Evolutionary conservation across 352 stramenopile genomes (phyloP).

Genomic region (Thalassiosira pacifica): DNA sequence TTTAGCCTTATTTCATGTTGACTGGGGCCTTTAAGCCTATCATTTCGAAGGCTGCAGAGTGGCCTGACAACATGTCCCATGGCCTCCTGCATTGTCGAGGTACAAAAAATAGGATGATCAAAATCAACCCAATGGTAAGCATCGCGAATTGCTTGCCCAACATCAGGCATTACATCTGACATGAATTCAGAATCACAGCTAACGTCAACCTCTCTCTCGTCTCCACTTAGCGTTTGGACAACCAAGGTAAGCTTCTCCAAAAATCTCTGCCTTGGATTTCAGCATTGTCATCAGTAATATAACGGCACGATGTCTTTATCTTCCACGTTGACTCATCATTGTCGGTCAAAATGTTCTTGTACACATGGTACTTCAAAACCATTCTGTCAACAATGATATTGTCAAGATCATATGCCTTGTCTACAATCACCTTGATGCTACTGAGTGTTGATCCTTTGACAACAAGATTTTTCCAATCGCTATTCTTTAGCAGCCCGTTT

Average conservation of each 20-base stretch:
- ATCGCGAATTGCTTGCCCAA: conserved; percentile 23
- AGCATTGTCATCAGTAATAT: neutral
- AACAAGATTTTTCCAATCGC: conserved; percentile 3
- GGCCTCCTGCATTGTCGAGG: conserved; percentile 48
- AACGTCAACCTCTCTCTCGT: conserved; percentile 29
- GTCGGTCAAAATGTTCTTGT: neutral
- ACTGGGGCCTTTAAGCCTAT: no score
- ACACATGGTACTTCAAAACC: neutral
- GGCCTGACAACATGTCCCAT: no score
- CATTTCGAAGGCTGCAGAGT: no score
- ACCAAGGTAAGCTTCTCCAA: neutral
- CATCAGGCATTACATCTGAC: conserved; percentile 7
- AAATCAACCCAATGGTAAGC: conserved; percentile 35
- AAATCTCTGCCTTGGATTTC: neutral
- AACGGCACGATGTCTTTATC: no score
- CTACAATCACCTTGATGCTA: conserved; percentile 6
- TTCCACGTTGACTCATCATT: no score
- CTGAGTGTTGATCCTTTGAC: neutral
- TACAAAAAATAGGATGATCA: conserved; percentile 35
- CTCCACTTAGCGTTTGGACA: conserved; percentile 4
- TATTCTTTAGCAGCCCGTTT: conserved; percentile 3
- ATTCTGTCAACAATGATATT: conserved; percentile 6
- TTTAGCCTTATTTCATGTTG: no score
- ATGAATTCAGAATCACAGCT: conserved; percentile 58
- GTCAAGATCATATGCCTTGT: conserved; percentile 3